Base-by-base conservation (phyloP, 2,329 filamentous ascomycete genomes). In the Phaeoacremonium minimum region DNA sequence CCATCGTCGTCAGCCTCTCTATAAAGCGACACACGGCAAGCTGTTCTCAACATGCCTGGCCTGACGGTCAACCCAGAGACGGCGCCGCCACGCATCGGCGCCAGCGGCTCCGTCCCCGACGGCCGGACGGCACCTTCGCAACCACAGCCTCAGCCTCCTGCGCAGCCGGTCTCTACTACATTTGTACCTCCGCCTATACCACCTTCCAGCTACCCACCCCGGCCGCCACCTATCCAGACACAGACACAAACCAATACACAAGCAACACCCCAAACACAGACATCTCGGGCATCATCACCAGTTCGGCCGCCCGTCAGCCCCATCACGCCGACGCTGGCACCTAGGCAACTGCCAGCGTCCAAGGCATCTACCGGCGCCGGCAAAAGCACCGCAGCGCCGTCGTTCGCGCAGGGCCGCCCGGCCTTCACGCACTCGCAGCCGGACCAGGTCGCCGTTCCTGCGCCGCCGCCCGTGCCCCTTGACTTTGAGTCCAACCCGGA, bases 401-500 rank as follows among this genome's bases (percentile, higher is more conserved):
- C 36, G 36, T 58, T 61, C 32, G 50, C 58, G 31, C 46, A 50
- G 35, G 44, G 46, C 42, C 61, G 58, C 17, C 62, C 60, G 31
- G 53, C 54, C 17, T 63, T 71, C 38, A 65, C 69, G 7, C 72
- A 77, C 48, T 55, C 58, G 15, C 65, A 66, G 41, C 55, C 49
- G 14, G 33, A 44, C 28, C 32, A 44, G 15, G 48, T 52, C 20
- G 57, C 57, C 26, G 61, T 71, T 22, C 53, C 62, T 1, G 67
- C 73, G 2, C 73, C 73, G 4, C 63, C 66, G 3, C 69, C 71
- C 0, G 60, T 67, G 28, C 67, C 76, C 30, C 67, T 83, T 40
- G 68, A 74, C 48, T 78, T 82, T 42, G 69, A 75, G 45, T 60
- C 64, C 37, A 95, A 95, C 53, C 82, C 87, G 7, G 91, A 97